Evolutionary conservation across 2,329 filamentous ascomycete genomes (phyloP), one percentile per base, ranked within the genome.

Genomic region (Paraphoma chrysanthemicola): DNA sequence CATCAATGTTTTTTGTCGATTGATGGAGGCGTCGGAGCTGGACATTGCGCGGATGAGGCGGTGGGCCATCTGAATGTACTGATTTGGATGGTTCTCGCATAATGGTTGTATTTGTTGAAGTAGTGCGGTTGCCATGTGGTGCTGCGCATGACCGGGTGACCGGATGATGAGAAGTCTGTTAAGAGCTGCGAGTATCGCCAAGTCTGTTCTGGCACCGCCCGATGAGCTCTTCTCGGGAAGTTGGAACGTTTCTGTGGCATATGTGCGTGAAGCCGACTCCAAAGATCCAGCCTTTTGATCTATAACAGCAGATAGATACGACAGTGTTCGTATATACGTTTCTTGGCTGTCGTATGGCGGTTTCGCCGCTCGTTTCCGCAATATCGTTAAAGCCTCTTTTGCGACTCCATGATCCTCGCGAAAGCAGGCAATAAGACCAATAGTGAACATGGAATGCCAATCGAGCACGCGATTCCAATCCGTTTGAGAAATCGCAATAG

Each of bases 1-100:
- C 51, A 97, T 88, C 68, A 90, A 87, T 41, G 89, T 85, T 77
- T 97, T 97, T 53, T 90, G 88, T 59, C 90, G 86, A 56, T 91
- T 88, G 59, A 95, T 89, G 28, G 89, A 62, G 78, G 85, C 66
- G 77, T 86, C 72, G 80, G 89, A 69, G 6, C 90, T 83, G 5
- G 89, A 87, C 8, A 77, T 71, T 6, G 92, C 90, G 63, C 88
- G 84, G 54, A 94, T 84, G 10, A 97, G 84, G 69, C 90, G 87
- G 80, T 90, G 94, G 1, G 91, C 91, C 31, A 90, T 89, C 60
- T 86, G 85, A 54, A 97, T 88, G 67, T 93, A 90, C 66, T 86
- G 83, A 75, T 91, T 93, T 38, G 85, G 83, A 72, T 93, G 90
- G 52, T 84, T 82, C 16, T 81, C 77, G 75, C 91, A 95, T 48